Conservation (phyloP, 805 yeast genomes). For the Metschnikowia borealis region DNA sequence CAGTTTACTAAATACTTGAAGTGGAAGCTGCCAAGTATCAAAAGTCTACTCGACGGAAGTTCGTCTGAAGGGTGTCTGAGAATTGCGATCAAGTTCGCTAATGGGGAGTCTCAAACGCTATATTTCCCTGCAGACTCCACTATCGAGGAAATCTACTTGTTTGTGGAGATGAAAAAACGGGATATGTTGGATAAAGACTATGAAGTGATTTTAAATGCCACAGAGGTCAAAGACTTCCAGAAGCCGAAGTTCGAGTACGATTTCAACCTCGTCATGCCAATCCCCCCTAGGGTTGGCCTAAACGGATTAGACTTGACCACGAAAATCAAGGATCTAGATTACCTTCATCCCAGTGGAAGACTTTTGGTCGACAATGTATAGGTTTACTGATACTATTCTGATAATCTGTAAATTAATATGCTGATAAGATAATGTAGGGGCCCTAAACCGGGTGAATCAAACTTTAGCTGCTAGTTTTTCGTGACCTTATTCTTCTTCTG, state of each 20-base stretch:
- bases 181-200: conserved; percentile 32
- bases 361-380: conserved; percentile 54
- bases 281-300: conserved; percentile 35
- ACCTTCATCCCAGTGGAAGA: conserved; percentile 40
- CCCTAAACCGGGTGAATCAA: neutral
- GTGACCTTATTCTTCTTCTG: conserved; percentile 44
- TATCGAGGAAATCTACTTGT: conserved; percentile 31
- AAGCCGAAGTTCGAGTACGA: conserved; percentile 24
- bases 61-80: conserved; percentile 40
- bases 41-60: conserved; percentile 20
- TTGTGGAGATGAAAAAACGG: conserved; percentile 34
- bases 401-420: conserved; percentile 1
- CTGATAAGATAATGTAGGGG: neutral
- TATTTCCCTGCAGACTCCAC: conserved; percentile 28
- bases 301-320: conserved; percentile 30
- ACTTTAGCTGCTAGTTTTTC: conserved; percentile 12
- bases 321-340: conserved; percentile 58
- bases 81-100: conserved; percentile 63
- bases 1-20: conserved; percentile 37
- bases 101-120: conserved; percentile 53
- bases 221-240: conserved; percentile 23
- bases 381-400: neutral
- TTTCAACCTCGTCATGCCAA: conserved; percentile 33
- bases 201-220: conserved; percentile 19
- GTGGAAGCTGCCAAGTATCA: conserved; percentile 27